Conservation (phyloP, 805 yeast species). For the Wickerhamiella azymoides region DNA sequence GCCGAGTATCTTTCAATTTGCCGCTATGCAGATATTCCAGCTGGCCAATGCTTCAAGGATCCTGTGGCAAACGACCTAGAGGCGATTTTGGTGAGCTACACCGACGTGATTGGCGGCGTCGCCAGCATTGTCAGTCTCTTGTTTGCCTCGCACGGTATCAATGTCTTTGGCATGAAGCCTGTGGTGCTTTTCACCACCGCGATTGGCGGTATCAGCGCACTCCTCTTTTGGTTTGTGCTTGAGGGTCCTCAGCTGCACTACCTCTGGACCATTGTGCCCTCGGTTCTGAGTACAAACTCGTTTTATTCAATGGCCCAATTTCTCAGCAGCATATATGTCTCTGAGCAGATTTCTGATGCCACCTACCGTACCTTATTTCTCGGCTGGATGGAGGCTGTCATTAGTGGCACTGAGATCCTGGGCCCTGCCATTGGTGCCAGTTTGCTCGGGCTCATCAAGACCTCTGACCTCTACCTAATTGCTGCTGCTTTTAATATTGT, state of each 20-base stretch:
- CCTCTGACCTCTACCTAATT: not conserved
- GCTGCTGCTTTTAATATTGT: not conserved
- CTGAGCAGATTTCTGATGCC: not conserved
- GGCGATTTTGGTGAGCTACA: not conserved
- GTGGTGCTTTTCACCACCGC: not conserved
- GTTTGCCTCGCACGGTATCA: not conserved
- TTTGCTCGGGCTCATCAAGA: not conserved
- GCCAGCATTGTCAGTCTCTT: not conserved
- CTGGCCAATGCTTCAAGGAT: not conserved
- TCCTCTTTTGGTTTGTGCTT: not conserved
- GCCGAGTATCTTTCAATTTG: not conserved
- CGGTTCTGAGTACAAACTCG: not conserved
- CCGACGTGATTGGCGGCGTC: constrained; percentile 1
- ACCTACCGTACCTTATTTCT: not conserved
- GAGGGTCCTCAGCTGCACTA: not conserved
- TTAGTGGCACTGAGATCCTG: not conserved
- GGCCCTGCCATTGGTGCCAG: not conserved
- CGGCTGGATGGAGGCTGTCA: constrained; percentile 2
- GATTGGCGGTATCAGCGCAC: not conserved
- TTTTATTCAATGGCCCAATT: not conserved
- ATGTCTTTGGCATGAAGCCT: not conserved
- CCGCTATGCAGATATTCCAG: not conserved
- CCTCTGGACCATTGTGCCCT: not conserved
- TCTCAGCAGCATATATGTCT: not conserved
- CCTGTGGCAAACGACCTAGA: not conserved